These are phyloP conservation scores for Aspergillus pseudonomiae DNA, from an alignment of 2,329 filamentous ascomycete species.

Conservation along the genomic window DNA sequence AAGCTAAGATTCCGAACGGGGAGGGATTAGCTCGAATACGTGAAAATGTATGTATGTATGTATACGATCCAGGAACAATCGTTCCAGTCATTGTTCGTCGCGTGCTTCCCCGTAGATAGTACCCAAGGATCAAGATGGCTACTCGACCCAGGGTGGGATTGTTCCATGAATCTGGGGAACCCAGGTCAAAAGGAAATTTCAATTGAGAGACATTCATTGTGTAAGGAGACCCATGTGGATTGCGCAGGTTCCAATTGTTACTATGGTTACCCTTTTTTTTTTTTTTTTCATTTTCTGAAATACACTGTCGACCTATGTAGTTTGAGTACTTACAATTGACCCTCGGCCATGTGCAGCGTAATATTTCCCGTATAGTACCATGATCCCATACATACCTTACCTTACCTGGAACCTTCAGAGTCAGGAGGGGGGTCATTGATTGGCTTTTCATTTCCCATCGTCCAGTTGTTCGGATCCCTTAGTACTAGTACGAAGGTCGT, in stretches of 20 bases:
- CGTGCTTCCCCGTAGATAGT: neutral
- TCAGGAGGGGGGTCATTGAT: neutral
- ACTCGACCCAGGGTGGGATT: neutral
- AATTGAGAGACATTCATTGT: constrained; percentile 5
- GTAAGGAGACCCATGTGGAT: constrained; percentile 7
- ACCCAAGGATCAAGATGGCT: neutral
- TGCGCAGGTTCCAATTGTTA: constrained; percentile 5
- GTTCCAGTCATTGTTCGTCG: neutral
- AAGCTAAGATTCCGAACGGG: constrained; percentile 4
- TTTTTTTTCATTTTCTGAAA: neutral
- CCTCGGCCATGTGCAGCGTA: neutral
- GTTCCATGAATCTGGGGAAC: neutral
- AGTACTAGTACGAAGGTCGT: neutral
- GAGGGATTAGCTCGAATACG: neutral
- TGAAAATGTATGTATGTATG: neutral
- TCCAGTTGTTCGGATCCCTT: neutral
- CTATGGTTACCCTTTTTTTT: constrained; percentile 3
- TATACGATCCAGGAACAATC: neutral
- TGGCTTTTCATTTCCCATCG: neutral
- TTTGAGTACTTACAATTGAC: neutral
- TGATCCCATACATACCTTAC: neutral
- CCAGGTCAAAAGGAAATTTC: neutral
- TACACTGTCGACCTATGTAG: neutral
- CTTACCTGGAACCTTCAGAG: neutral
- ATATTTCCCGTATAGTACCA: neutral